Percentiles rank a stretch among this genome's conserved stretches.
Evolutionary conservation across 129 eudicot genomes (phyloP).

Genomic region (Kitagawia praeruptora): DNA sequence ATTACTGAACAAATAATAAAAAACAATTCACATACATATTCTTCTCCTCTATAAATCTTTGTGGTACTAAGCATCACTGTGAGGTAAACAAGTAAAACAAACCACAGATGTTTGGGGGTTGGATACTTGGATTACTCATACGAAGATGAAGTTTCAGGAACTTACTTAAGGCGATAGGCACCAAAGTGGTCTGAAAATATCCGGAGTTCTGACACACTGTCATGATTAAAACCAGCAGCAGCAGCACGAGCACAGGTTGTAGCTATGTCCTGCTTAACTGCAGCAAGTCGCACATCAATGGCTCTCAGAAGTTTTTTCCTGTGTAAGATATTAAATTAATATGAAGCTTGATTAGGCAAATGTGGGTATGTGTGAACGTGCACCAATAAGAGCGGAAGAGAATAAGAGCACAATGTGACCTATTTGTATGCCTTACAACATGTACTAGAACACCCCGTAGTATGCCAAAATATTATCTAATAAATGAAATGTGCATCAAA

Average conservation of each 20-base stretch:
- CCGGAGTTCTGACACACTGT: conserved; percentile 61
- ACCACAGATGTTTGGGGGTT: not conserved
- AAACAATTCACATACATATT: not conserved
- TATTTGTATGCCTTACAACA: not conserved
- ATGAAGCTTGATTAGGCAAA: not conserved
- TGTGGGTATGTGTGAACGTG: not conserved
- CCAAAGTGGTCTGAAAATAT: conserved; percentile 83
- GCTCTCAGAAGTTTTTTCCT: conserved; percentile 99
- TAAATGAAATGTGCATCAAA: not conserved
- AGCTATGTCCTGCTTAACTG: conserved; percentile 72
- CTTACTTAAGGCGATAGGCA: conserved; percentile 85
- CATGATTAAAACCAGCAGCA: conserved; percentile 83
- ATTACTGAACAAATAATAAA: conserved; percentile 46
- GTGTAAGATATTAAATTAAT: conserved; percentile 1
- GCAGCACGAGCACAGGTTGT: conserved; percentile 74
- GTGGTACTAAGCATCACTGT: not conserved
- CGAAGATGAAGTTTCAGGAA: not conserved
- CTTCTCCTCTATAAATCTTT: not conserved
- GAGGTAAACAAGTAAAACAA: not conserved
- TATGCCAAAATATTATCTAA: not conserved
- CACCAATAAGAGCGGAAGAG: not conserved
- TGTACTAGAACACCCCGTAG: not conserved
- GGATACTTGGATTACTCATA: not conserved
- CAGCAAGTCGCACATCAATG: conserved; percentile 78
- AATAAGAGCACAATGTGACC: not conserved